phyloP scores from a whole-genome alignment of 345 rosid species.

The Salix dunnii region DNA sequence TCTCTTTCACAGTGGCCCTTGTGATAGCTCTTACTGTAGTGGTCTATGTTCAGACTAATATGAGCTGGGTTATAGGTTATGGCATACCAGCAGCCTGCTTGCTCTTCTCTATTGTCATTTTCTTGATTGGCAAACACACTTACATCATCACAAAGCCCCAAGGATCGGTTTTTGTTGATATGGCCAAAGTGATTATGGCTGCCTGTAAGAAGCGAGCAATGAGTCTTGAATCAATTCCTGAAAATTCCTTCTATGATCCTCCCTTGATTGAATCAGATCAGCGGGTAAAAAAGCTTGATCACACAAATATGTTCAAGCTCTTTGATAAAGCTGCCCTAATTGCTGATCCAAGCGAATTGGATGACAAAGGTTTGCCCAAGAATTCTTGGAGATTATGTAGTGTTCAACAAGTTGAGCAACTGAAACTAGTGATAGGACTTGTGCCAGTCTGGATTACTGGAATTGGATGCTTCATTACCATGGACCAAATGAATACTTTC shows the following conservation, averaged over 20 bases:
- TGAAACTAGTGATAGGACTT: conserved; percentile 46
- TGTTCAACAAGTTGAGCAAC: conserved; percentile 55
- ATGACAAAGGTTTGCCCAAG: conserved; percentile 37
- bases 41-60: conserved; percentile 56
- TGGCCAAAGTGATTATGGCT: conserved; percentile 48
- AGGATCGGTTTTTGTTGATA: conserved; percentile 52
- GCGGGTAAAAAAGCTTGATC: conserved; percentile 22
- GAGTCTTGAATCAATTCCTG: background rate
- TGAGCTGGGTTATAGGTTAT: conserved; percentile 67
- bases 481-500: conserved; percentile 60
- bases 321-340: conserved; percentile 58
- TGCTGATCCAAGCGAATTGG: conserved; percentile 42
- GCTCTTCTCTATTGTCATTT: conserved; percentile 39
- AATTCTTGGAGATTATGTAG: conserved; percentile 58
- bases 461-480: conserved; percentile 53
- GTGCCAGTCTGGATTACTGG: conserved; percentile 64
- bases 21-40: conserved; percentile 56
- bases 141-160: conserved; percentile 45
- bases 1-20: conserved; percentile 59
- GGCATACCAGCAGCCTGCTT: conserved; percentile 61
- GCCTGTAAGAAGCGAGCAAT: conserved; percentile 41
- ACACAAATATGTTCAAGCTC: conserved; percentile 37
- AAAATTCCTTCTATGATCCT: conserved; percentile 37
- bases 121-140: conserved; percentile 52
- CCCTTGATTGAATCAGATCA: conserved; percentile 13